Base-by-base conservation (phyloP, 2,329 filamentous ascomycete genomes). In the Nemania sp. region DNA sequence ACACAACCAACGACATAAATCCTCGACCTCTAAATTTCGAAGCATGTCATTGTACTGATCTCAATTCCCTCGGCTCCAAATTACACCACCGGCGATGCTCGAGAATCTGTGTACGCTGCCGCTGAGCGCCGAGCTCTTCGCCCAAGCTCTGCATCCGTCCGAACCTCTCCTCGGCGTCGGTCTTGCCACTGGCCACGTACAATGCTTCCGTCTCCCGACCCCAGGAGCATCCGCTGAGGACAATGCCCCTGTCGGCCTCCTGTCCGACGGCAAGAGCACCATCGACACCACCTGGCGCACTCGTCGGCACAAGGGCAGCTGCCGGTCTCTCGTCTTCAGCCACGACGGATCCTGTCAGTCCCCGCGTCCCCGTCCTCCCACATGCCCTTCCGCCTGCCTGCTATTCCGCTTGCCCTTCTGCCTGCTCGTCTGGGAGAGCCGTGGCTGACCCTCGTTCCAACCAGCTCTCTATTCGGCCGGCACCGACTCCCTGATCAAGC, bases 91-190 rank as follows among this genome's bases (percentile, higher is more conserved):
- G 11, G 68, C 65, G 71, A 96, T 96, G 91, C 91, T 96, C 73
- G 92, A 97, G 76, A 96, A 92, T 66, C 84, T 96, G 66, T 97
- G 94, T 81, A 92, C 90, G 25, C 86, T 98, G 47, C 92, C 93
- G 65, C 86, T 98, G 48, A 85, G 86, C 59, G 85, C 90, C 59
- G 95, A 98, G 72, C 82, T 99, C 70, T 98, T 99, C 78, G 79
- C 91, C 1, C 92, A 96, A 76, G 90, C 89, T 12, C 80, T 97
- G 18, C 95, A 99, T 74, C 93, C 95, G 1, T 85, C 83, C 0
- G 87, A 93, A 73, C 91, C 94, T 13, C 79, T 99, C 52, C 82
- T 99, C 63, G 90, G 92, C 0, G 90, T 97, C 49, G 95, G 95
- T 15, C 83, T 97, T 25, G 87, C 90, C 15, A 89, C 84, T 56